Conservation (phyloP, 345 rosid species). For the Populus davidiana region DNA sequence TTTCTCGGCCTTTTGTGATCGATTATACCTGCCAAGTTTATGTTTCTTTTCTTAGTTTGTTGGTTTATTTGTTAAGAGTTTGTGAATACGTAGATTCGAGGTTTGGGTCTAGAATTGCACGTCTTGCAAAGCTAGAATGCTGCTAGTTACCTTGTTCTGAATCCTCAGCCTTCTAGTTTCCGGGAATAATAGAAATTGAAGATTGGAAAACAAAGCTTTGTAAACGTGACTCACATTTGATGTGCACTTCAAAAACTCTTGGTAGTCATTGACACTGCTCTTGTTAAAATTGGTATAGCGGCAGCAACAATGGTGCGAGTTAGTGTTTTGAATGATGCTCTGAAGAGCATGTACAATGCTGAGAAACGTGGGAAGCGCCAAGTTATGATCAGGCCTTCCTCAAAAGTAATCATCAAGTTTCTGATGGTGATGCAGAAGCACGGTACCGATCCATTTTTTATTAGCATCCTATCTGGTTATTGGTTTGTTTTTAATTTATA, state of each 20-base stretch:
- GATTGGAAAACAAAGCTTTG: background rate
- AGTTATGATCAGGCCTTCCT: slow-evolving; percentile 34
- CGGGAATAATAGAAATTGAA: background rate
- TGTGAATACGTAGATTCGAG: background rate
- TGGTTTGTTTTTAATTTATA: background rate
- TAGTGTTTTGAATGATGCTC: slow-evolving; percentile 34
- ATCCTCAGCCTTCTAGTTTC: no score
- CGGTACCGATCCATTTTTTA: background rate
- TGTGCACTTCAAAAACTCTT: background rate
- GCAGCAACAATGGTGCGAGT: slow-evolving; percentile 29
- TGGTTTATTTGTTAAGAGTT: no score
- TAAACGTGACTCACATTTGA: background rate
- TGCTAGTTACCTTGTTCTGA: background rate
- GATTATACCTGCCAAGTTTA: background rate
- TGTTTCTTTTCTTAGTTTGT: no score
- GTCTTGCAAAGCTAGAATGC: no score
- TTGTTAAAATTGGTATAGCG: background rate
- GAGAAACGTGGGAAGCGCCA: slow-evolving; percentile 36
- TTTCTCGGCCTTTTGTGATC: background rate
- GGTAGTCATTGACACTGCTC: background rate
- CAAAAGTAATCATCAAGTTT: slow-evolving; percentile 31
- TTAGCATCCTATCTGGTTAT: background rate
- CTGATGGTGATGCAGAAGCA: slow-evolving; percentile 34
- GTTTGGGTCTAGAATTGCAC: background rate
- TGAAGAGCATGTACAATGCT: slow-evolving; percentile 34